Base-by-base conservation (phyloP, 1,284 basidiomycete species). In the Peniophora sp. region DNA sequence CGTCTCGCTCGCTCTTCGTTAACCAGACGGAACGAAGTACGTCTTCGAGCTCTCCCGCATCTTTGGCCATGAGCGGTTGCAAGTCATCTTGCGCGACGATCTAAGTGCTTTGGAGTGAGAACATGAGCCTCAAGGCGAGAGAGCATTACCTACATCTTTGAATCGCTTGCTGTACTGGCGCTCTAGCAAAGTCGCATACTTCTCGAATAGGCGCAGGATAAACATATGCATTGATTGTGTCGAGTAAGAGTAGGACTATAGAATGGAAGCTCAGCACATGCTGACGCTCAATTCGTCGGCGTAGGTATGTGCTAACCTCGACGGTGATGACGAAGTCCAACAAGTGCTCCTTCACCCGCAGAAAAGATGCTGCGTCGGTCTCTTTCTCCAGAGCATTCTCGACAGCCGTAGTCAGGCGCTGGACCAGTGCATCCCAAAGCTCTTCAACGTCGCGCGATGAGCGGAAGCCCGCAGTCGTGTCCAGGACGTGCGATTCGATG, bases 381-480 rank as follows among this genome's bases (percentile, higher is more conserved):
- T 94, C 91, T 16, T 75, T 81, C 52, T 77, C 78, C 53, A 99
- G 70, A 0, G 90, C 83, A 16, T 75, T 71, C 36, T 88, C 82
- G 35, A 99, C 85, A 2, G 86, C 84, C 32, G 79, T 78, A 2
- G 88, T 83, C 10, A 99, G 75, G 14, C 90, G 80, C 17, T 77
- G 70, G 53, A 95, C 84, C 59, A 99, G 81, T 22, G 83, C 85
- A 56, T 97, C 92, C 96, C 97, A 99, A 5, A 99, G 78, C 58
- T 97, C 93, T 58, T 99, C 95, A 0, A 99, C 88, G 57, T 99
- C 94, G 34, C 83, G 77, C 59, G 89, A 83, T 14, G 89, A 90
- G 12, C 97, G 81, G 70, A 99, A 99, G 35, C 74, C 76, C 12
- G 80, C 82, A 5, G 93, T 92, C 0, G 92, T 93, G 58, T 87